Base-by-base conservation (phyloP, 768 basidiomycete genomes). In the Lactarius tabidus region DNA sequence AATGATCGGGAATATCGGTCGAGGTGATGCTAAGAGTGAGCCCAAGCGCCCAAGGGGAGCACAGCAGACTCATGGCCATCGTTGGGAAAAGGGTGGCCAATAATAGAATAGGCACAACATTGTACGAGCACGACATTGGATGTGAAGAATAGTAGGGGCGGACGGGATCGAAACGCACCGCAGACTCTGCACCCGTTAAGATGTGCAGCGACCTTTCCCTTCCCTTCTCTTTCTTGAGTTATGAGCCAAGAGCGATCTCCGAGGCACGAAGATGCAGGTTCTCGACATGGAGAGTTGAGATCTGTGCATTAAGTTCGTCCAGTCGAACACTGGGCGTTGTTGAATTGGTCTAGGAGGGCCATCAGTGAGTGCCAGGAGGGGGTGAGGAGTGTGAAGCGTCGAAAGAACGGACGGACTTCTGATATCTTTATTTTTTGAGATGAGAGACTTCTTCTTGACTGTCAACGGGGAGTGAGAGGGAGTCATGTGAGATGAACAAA, bases 191-290 rank as follows among this genome's bases (percentile, higher is more conserved):
- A 70, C 91, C 90, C 14, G 81, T 79, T 71, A 93, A 79, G 67
- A 93, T 75, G 73, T 83, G 86, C 70, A 82, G 79, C 20, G 89
- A 88, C 75, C 86, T 91, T 75, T 90, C 89, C 59, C 84, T n/a
- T n/a, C n/a, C n/a, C n/a, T n/a, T 84, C 74, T 93, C 91, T 71
- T 84, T 85, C 79, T 89, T 91, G 65, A 93, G 84, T 73, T 92
- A 88, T 26, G 87, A 77, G 6, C 82, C 77, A 58, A 93, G 83
- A 14, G 87, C 83, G 70, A 92, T 90, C 76, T 91, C 89, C n/a
- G 89, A 89, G 70, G 90, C 86, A 64, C 89, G 86, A 70, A 93
- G 79, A 62, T 89, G 84, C 59, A 93, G 82, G 75, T 93, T 93
- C 79, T 93, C 91, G 66, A 87, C 84, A 64, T 90, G 86, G 56